These are phyloP conservation scores for Cucurbita moschata DNA, from an alignment of 306 rosid species.

Conservation along the genomic window DNA sequence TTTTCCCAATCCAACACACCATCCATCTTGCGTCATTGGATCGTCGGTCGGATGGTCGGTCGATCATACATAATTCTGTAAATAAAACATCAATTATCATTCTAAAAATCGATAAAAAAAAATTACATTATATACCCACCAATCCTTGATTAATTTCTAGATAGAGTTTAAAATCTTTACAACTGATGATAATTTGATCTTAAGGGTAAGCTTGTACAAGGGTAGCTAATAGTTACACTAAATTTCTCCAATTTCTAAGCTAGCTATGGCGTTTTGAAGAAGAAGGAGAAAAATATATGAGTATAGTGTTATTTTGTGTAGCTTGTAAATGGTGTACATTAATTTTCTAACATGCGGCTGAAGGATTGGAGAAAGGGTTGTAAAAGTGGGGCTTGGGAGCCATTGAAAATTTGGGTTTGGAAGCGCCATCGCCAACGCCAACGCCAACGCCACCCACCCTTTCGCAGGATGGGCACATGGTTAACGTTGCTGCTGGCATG, in stretches of 20 bases:
- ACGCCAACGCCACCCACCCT: conserved; percentile 25
- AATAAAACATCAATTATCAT: too few species aligned
- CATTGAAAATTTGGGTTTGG: conserved; percentile 48
- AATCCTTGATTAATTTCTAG: too few species aligned
- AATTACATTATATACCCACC: too few species aligned
- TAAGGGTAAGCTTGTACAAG: not conserved
- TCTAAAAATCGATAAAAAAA: too few species aligned
- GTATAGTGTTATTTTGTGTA: not conserved
- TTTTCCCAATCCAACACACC: too few species aligned
- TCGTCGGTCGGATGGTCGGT: too few species aligned
- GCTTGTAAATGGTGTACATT: not conserved
- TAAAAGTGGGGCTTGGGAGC: conserved; percentile 59
- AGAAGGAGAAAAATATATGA: not conserved
- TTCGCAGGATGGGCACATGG: conserved; percentile 90
- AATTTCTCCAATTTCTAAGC: not conserved
- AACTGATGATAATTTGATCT: too few species aligned
- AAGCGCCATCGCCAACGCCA: not conserved
- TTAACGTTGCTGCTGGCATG: conserved; percentile 78
- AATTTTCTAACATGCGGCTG: conserved; percentile 58
- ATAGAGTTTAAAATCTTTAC: too few species aligned
- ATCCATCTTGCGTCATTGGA: too few species aligned
- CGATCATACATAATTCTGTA: too few species aligned
- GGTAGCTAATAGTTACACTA: not conserved
- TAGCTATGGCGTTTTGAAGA: not conserved
- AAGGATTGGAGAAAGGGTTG: conserved; percentile 60